These are phyloP conservation scores for Flammula alnicola DNA, from an alignment of 1,284 basidiomycete species.

Conservation along the genomic window DNA sequence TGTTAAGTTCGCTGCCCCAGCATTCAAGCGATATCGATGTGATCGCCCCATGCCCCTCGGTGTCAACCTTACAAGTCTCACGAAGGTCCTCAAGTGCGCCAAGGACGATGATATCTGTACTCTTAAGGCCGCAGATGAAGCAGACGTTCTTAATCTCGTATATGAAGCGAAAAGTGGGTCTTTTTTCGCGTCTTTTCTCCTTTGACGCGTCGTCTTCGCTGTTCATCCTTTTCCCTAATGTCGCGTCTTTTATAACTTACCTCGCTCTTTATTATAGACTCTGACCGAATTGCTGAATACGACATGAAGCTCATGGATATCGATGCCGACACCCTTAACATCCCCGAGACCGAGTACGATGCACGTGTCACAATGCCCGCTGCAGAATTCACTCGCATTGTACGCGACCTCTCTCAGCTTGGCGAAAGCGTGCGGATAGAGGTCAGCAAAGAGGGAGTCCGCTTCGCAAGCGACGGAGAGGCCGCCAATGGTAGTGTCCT, in stretches of 20 bases:
- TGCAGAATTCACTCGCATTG: slow-evolving; percentile 89
- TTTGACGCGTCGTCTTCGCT: slow-evolving; percentile 2
- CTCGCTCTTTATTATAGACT: slow-evolving; percentile 52
- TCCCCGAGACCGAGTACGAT: slow-evolving; percentile 99
- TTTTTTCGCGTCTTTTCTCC: slow-evolving; percentile 11
- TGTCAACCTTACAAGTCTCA: slow-evolving; percentile 88
- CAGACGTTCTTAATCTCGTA: slow-evolving; percentile 86
- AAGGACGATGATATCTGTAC: slow-evolving; percentile 96
- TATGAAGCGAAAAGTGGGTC: slow-evolving; percentile 90
- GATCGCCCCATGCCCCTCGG: slow-evolving; percentile 96
- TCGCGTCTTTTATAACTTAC: slow-evolving; percentile 1
- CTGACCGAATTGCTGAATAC: slow-evolving; percentile 96
- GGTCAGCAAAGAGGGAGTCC: slow-evolving; percentile 94
- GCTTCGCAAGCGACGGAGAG: slow-evolving; percentile 95
- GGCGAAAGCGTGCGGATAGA: slow-evolving; percentile 97
- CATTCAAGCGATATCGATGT: slow-evolving; percentile 92
- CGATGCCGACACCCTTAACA: slow-evolving; percentile 93
- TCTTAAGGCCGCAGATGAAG: slow-evolving; percentile 91
- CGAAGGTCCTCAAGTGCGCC: slow-evolving; percentile 97
- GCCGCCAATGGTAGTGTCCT: slow-evolving; percentile 91
- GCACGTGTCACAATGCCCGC: slow-evolving; percentile 91
- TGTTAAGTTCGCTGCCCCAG: slow-evolving; percentile 75
- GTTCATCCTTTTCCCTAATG: slow-evolving; percentile 6
- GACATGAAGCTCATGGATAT: slow-evolving; percentile 99
- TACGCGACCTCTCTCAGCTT: slow-evolving; percentile 89